Base-by-base conservation (phyloP, 768 basidiomycete genomes). In the Podaxis rugospora region DNA sequence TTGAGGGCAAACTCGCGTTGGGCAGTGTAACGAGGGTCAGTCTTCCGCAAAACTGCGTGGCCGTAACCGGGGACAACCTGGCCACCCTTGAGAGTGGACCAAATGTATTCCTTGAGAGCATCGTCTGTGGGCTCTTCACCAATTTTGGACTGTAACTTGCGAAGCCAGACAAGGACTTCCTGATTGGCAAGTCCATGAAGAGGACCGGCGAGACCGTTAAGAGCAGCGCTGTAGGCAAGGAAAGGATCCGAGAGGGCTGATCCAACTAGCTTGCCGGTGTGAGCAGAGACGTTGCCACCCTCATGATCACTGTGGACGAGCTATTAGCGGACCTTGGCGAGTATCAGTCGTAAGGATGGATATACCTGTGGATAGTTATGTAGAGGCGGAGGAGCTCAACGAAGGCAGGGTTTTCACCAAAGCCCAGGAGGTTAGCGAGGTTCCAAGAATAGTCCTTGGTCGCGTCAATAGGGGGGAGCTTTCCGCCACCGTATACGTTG, bases 151-250 rank as follows among this genome's bases (percentile, higher is more conserved):
- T 95, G 91, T 94, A 98, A 96, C 80, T 91, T 93, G 73, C 86
- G 87, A 62, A 97, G 79, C 95, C 95, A 98, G 70, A 93, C 72
- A 56, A 98, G 83, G 37, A 98, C 96, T 74, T 98, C 96, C 78
- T 98, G 96, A 82, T 98, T 96, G 42, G 94, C 93, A 39, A 95
- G 87, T 69, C 95, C 96, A 77, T 98, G 96, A 9, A 98, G 87
- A 42, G 96, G 96, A 32, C 96, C 96, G 51, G 96, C 96, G 46
- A 98, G 88, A 78, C 96, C 96, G 68, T 96, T 96, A 63, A 98
- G 80, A 35, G 95, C 90, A 51, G 96, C 96, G 61, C 83, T 86
- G 72, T 93, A 98, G 4, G 95, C 84, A 25, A 98, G 86, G 93
- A 97, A 98, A 57, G 96, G 96, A 72, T 98, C 96, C 0, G 95